Conservation (phyloP, 148 eudicot genomes). For the Vaccinium corymbosum region DNA sequence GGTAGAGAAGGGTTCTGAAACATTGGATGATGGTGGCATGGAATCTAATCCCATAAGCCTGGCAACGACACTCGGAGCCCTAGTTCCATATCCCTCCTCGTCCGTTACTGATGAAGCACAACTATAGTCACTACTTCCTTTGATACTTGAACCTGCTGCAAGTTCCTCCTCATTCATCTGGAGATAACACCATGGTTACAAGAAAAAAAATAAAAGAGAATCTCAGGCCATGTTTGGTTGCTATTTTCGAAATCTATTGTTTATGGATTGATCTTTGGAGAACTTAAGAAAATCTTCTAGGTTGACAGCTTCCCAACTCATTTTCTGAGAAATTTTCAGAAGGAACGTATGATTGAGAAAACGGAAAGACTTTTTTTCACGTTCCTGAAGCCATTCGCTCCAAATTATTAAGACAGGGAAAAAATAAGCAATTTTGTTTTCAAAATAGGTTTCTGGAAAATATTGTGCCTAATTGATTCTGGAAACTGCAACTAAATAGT, state of each 20-base stretch:
- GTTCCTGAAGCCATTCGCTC: not conserved
- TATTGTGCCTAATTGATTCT: not conserved
- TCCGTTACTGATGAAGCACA: constrained; percentile 83
- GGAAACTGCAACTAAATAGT: not conserved
- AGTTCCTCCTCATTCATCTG: constrained; percentile 73
- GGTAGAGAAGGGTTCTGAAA: constrained; percentile 47
- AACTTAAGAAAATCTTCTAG: not conserved
- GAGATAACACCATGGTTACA: constrained; percentile 4
- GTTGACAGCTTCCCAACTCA: not conserved
- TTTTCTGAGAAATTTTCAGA: not conserved
- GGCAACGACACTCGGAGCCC: constrained; percentile 84
- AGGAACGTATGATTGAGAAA: not conserved
- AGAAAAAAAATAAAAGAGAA: not conserved
- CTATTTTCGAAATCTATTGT: not conserved
- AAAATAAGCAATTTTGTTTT: too few relatives aligned
- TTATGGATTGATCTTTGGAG: not conserved
- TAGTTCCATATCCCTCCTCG: constrained; percentile 60
- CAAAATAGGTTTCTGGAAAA: too few relatives aligned
- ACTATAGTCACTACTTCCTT: constrained; percentile 76
- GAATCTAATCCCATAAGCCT: constrained; percentile 96
- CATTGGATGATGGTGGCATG: constrained; percentile 59
- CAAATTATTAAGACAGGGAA: not conserved
- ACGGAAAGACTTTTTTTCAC: not conserved
- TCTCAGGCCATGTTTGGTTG: not conserved
- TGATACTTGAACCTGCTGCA: constrained; percentile 47